These are phyloP conservation scores for Funneliformis geosporum DNA, from an alignment of 192 early-diverging fungal species.

Conservation along the genomic window DNA sequence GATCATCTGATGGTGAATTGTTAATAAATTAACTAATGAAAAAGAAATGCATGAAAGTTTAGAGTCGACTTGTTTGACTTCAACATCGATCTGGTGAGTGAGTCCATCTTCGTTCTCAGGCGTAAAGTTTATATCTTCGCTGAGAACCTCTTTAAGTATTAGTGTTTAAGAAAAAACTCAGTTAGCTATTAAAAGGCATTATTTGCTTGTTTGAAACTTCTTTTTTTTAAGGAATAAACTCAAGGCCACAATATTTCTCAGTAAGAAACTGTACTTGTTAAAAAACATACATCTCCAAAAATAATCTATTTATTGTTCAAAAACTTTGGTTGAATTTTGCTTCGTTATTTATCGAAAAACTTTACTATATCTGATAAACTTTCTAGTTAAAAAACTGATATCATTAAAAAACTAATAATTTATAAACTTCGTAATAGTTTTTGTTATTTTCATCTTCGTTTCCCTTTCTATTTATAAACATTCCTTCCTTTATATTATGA, in stretches of 20 bases:
- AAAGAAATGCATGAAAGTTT: too few species aligned
- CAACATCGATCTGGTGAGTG: conserved; percentile 21
- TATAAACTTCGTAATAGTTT: not conserved
- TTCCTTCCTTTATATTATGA: conserved; percentile 10
- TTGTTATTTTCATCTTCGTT: not conserved
- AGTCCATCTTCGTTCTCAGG: conserved; percentile 20
- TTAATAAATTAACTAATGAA: too few species aligned
- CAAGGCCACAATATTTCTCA: not conserved
- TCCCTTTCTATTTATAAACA: conserved; percentile 10
- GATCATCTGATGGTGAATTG: too few species aligned
- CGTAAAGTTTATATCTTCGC: conserved; percentile 4
- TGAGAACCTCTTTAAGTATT: not conserved
- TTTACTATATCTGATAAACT: not conserved
- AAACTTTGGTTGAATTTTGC: not conserved
- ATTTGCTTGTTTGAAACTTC: conserved; percentile 1
- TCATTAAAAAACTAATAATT: not conserved
- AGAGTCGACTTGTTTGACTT: conserved; percentile 27
- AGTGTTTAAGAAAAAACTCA: not conserved
- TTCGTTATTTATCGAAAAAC: not conserved
- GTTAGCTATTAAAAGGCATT: not conserved
- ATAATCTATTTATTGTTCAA: not conserved
- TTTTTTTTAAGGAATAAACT: conserved; percentile 1
- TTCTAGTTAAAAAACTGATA: conserved; percentile 22
- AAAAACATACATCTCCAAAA: not conserved
- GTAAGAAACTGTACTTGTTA: conserved; percentile 10